phyloP scores from a whole-genome alignment of 768 basidiomycete species.

The Podaxis sp. region DNA sequence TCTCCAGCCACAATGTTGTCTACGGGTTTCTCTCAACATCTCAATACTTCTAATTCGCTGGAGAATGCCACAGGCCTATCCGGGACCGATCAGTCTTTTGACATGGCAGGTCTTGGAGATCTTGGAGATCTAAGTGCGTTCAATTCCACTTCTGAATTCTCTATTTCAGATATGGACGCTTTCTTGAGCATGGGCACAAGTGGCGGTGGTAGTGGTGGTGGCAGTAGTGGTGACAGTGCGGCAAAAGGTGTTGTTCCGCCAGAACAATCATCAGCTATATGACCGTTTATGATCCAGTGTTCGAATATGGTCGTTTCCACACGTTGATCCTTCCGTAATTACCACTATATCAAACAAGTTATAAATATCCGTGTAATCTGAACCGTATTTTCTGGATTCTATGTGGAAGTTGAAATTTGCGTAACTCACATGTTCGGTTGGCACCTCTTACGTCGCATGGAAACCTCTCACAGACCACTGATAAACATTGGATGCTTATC shows the following conservation, averaged over 20 bases:
- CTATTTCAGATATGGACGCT: constrained; percentile 41
- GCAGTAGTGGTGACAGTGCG: constrained; percentile 2
- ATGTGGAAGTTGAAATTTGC: too few relatives aligned
- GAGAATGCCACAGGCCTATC: not conserved
- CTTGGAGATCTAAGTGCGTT: constrained; percentile 12
- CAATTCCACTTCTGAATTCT: constrained; percentile 6
- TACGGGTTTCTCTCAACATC: constrained; percentile 9
- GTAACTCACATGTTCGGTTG: not conserved
- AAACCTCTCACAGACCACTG: not conserved
- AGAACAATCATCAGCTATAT: not conserved
- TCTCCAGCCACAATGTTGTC: constrained; percentile 10
- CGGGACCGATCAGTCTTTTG: constrained; percentile 11
- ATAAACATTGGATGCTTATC: not conserved
- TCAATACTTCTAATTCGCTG: not conserved
- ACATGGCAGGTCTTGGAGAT: constrained; percentile 7
- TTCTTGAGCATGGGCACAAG: constrained; percentile 44
- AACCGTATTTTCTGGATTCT: not conserved
- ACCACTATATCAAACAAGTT: not conserved
- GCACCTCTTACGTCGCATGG: not conserved
- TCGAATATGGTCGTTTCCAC: not conserved
- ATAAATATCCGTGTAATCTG: not conserved
- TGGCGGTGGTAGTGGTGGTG: constrained; percentile 21
- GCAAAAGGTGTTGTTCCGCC: not conserved
- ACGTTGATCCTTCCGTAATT: not conserved
- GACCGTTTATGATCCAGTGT: not conserved